These are phyloP conservation scores for Raphidocelis subcapitata DNA, from an alignment of 139 green algal genomes.

Conservation along the genomic window DNA sequence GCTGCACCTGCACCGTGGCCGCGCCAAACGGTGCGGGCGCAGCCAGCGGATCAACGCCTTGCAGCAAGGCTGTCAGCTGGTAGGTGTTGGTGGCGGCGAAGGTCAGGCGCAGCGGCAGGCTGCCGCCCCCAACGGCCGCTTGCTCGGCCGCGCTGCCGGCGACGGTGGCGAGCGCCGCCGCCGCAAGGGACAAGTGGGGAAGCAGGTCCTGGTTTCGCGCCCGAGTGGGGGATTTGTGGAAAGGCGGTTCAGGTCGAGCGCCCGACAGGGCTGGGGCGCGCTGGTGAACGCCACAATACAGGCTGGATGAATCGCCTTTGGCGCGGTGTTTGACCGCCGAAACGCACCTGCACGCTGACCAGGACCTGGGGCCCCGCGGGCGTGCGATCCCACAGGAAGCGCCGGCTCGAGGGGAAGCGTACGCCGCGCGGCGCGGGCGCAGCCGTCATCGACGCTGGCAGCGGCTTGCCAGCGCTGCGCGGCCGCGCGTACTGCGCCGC, in stretches of 20 bases:
- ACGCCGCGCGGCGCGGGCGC: background rate
- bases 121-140: constrained; percentile 5
- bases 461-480: background rate
- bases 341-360: constrained; percentile 5
- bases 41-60: constrained; percentile 15
- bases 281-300: too few relatives aligned
- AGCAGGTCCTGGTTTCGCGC: constrained; percentile 9
- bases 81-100: background rate
- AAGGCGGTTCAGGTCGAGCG: too few relatives aligned
- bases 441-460: background rate
- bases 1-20: background rate
- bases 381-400: constrained; percentile 27
- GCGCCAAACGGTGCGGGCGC: background rate
- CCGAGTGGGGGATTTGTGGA: background rate
- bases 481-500: background rate
- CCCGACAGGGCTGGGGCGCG: too few relatives aligned
- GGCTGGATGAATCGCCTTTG: too few relatives aligned
- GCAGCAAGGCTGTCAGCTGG: constrained; percentile 20
- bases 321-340: too few relatives aligned
- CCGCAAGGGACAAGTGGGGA: constrained; percentile 8
- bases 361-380: constrained; percentile 21
- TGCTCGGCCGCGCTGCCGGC: background rate
- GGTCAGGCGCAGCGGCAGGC: constrained; percentile 5
- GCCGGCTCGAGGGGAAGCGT: constrained; percentile 24
- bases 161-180: constrained; percentile 1